phyloP scores from a whole-genome alignment of 2,329 filamentous ascomycete species.

The Colletotrichum sidae region DNA sequence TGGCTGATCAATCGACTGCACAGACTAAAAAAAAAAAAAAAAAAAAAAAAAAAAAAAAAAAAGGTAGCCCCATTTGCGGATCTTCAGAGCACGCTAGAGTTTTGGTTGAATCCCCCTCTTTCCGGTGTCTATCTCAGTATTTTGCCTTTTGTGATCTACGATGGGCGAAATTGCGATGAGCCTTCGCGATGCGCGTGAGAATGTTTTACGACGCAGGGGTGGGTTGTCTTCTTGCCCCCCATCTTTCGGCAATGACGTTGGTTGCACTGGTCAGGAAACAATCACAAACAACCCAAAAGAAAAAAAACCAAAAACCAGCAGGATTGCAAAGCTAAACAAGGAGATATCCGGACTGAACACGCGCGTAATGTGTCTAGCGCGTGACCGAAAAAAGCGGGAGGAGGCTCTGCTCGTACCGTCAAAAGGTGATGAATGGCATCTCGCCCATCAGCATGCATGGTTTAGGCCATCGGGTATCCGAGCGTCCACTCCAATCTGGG shows the following conservation, averaged over 20 bases:
- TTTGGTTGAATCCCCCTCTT: not conserved
- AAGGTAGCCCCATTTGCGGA: not conserved
- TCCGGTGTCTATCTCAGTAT: not conserved
- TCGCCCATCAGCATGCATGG: too few relatives aligned
- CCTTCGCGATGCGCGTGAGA: slow-evolving; percentile 22
- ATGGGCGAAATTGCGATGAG: slow-evolving; percentile 33
- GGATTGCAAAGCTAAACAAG: too few relatives aligned
- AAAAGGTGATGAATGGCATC: too few relatives aligned
- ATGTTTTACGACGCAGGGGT: slow-evolving; percentile 21
- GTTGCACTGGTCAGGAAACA: not conserved
- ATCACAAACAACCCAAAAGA: slow-evolving; percentile 6
- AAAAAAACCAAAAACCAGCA: not conserved
- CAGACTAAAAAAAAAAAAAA: too few relatives aligned
- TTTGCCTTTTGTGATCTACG: slow-evolving; percentile 28
- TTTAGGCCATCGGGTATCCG: too few relatives aligned
- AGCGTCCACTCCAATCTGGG: too few relatives aligned
- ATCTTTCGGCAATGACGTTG: not conserved
- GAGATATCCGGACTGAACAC: too few relatives aligned
- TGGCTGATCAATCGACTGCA: too few relatives aligned
- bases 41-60: too few relatives aligned
- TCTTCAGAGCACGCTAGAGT: not conserved
- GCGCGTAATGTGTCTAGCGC: too few relatives aligned
- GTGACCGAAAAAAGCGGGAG: too few relatives aligned
- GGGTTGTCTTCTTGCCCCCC: not conserved
- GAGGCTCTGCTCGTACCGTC: too few relatives aligned